These are phyloP conservation scores for Monocercomonoides exilis DNA, from an alignment of 78 protist species.

Conservation along the genomic window DNA sequence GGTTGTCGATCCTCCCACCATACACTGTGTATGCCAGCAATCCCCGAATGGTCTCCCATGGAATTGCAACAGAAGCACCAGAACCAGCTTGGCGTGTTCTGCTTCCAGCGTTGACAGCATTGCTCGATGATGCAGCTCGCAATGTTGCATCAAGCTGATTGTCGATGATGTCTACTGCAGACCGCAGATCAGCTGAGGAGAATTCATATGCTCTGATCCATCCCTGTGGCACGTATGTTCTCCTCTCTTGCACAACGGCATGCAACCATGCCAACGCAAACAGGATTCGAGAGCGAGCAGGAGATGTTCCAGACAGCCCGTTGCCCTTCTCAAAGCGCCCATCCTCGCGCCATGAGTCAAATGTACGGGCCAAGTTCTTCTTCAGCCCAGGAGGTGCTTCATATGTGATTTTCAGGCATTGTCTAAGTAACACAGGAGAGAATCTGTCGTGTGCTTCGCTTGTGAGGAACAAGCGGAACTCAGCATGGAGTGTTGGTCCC, in stretches of 20 bases:
- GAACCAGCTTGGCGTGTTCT: background rate
- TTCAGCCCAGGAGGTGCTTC: conserved; percentile 82
- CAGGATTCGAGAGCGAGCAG: conserved; percentile 29
- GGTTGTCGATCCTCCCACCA: conserved; percentile 64
- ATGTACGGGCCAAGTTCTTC: conserved; percentile 52
- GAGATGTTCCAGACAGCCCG: background rate
- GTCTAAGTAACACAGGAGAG: conserved; percentile 41
- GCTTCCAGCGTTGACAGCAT: background rate
- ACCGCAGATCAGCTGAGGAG: conserved; percentile 52
- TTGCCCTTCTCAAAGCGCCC: background rate
- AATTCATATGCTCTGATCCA: conserved; percentile 75
- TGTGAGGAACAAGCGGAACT: conserved; percentile 72
- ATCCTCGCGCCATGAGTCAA: conserved; percentile 30
- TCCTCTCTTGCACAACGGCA: conserved; percentile 68
- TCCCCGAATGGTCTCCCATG: conserved; percentile 50
- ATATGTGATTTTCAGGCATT: conserved; percentile 50
- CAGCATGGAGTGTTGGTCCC: background rate
- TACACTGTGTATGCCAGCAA: conserved; percentile 51
- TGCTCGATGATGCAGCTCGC: background rate
- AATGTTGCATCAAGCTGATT: background rate
- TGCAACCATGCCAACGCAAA: conserved; percentile 69
- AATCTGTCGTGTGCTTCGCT: conserved; percentile 59
- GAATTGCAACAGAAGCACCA: background rate
- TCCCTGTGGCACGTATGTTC: conserved; percentile 75
- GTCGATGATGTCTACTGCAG: conserved; percentile 45